These are phyloP conservation scores for Ganoderma meredithae DNA, from an alignment of 1,284 basidiomycete genomes.

Conservation along the genomic window DNA sequence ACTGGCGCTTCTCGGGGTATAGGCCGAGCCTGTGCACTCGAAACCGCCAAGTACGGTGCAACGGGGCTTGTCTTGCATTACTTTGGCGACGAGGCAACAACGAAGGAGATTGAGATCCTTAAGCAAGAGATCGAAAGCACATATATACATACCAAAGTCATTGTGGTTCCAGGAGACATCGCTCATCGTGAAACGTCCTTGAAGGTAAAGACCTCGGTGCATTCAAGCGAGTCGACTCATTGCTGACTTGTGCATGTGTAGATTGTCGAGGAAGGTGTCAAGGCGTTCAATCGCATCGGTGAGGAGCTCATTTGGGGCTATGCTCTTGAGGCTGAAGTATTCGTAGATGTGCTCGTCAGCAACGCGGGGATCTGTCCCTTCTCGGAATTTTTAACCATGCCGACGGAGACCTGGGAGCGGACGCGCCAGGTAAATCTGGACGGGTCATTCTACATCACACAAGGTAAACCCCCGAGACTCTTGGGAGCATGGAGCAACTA, in stretches of 20 bases:
- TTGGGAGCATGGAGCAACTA: neutral
- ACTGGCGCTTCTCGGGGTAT: constrained; percentile 86
- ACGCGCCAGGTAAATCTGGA: constrained; percentile 82
- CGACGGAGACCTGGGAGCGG: constrained; percentile 70
- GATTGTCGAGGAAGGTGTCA: constrained; percentile 68
- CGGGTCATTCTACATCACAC: constrained; percentile 79
- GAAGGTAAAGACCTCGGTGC: constrained; percentile 47
- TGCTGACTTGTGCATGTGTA: constrained; percentile 34
- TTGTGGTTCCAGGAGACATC: constrained; percentile 73
- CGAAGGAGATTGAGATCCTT: constrained; percentile 55
- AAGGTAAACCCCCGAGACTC: constrained; percentile 51
- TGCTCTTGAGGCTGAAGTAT: neutral
- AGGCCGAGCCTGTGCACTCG: constrained; percentile 76
- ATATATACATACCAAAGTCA: constrained; percentile 44
- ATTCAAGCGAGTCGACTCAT: neutral
- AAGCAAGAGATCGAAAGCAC: constrained; percentile 52
- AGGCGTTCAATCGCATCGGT: constrained; percentile 73
- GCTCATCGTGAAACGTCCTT: constrained; percentile 64
- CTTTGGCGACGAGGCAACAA: constrained; percentile 66
- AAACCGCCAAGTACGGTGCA: constrained; percentile 73
- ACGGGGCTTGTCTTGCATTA: constrained; percentile 74
- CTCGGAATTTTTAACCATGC: constrained; percentile 81
- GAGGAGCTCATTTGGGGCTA: constrained; percentile 33
- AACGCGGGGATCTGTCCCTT: constrained; percentile 88
- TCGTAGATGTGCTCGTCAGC: constrained; percentile 61